Percentiles rank a stretch among this genome's conserved stretches.
Conservation (phyloP, 2,329 filamentous ascomycete genomes). For the Ilyonectria sp. region DNA sequence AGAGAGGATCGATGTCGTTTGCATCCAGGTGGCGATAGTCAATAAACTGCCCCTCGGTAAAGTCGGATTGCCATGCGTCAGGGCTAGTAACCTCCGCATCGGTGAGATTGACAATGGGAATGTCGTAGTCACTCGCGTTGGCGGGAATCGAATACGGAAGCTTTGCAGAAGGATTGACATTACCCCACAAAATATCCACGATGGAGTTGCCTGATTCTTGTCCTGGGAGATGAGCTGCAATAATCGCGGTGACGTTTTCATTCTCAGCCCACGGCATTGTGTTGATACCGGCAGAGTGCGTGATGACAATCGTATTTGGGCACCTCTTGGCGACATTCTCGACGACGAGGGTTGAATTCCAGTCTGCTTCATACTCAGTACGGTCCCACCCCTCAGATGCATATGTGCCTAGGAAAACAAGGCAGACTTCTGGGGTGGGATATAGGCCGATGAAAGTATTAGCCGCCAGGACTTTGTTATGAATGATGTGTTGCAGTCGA, state of each 20-base stretch:
- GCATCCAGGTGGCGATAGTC: conserved; percentile 77
- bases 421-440: conserved; percentile 71
- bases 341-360: conserved; percentile 59
- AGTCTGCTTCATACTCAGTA: conserved; percentile 57
- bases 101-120: conserved; percentile 36
- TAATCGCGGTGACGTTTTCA: conserved; percentile 7
- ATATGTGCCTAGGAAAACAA: conserved; percentile 75
- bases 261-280: conserved; percentile 18
- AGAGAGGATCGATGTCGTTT: conserved; percentile 69
- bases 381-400: conserved; percentile 74
- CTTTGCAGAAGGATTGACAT: conserved; percentile 12
- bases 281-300: conserved; percentile 6
- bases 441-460: conserved; percentile 60
- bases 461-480: conserved; percentile 58
- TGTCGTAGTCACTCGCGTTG: conserved; percentile 61
- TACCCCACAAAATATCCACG: conserved; percentile 12
- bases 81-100: conserved; percentile 26
- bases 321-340: conserved; percentile 71
- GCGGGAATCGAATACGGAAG: not conserved
- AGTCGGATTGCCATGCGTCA: conserved; percentile 59
- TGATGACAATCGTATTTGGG: conserved; percentile 72
- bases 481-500: conserved; percentile 59
- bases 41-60: conserved; percentile 74
- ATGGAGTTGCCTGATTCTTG: conserved; percentile 21
- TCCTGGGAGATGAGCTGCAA: conserved; percentile 10